These are phyloP conservation scores for Quercus engelmannii DNA, from an alignment of 306 rosid species.

Conservation along the genomic window DNA sequence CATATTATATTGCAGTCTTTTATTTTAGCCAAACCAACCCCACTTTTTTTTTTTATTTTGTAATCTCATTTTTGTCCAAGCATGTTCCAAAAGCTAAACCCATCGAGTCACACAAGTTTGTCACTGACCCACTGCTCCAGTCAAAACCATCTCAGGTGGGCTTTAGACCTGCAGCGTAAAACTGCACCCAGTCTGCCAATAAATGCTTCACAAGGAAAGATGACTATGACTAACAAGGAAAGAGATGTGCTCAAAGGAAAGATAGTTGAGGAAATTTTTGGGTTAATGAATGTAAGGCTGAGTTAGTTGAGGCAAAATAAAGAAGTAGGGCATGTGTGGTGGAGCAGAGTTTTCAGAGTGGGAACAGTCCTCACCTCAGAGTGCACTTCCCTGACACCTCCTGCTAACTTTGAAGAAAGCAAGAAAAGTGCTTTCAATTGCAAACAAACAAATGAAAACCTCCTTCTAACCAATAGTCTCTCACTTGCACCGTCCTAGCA, in stretches of 20 bases:
- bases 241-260: conserved; percentile 32
- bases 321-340: conserved; percentile 58
- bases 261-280: conserved; percentile 31
- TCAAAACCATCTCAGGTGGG: conserved; percentile 38
- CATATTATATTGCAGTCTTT: too few relatives aligned
- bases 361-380: conserved; percentile 59
- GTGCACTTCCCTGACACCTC: conserved; percentile 65
- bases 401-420: conserved; percentile 32
- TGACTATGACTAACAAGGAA: conserved; percentile 38
- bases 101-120: background rate
- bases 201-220: conserved; percentile 26
- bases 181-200: conserved; percentile 32
- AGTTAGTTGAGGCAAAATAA: conserved; percentile 50
- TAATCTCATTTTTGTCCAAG: background rate
- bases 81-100: background rate
- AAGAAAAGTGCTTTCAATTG: conserved; percentile 61
- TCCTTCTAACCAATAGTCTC: conserved; percentile 47
- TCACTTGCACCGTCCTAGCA: conserved; percentile 36
- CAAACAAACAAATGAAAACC: conserved; percentile 54
- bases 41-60: background rate
- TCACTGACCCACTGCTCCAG: background rate
- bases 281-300: conserved; percentile 46
- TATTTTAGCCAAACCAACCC: too few relatives aligned
- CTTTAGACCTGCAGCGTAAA: conserved; percentile 23
- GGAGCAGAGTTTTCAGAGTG: conserved; percentile 57